Evolutionary conservation across 1,284 basidiomycete genomes (phyloP), one percentile per base, ranked within the genome.

Genomic region (Caloboletus firmus): DNA sequence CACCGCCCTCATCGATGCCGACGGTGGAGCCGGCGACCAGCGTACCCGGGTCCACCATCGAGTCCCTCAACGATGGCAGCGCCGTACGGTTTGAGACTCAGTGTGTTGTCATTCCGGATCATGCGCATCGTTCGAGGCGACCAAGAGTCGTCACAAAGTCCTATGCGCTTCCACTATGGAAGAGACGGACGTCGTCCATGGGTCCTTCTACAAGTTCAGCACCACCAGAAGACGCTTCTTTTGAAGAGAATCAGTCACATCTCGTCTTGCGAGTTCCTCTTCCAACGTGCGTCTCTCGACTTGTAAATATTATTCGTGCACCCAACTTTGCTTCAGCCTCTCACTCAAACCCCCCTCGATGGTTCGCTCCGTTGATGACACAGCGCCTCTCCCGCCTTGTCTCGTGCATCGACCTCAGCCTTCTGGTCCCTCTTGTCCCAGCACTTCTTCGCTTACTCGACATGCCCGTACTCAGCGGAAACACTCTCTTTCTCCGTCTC

Each of bases 61-160:
- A 59, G 9, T 45, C 54, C 26, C 18, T 59, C 49, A 62, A 59
- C 34, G 69, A 65, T 5, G 57, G 57, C 2, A 60, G 68, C 49
- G 67, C 76, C n/a, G 84, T 88, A 11, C 78, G 85, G 51, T 88
- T 88, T 69, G 80, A 87, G 72, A 73, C 76, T 47, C 77, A 82
- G 60, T 88, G 85, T 57, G 72, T 85, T 6, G 77, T 89, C 56
- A 88, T 89, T 52, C 87, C 86, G 15, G 80, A 84, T 55, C 65
- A 66, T 15, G 61, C 65, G 5, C 64, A 70, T 10, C 67, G 64
- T 54, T 70, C 75, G 6, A 76, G 77, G 55, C 68, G 76, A 36
- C 75, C 80, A 44, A 72, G 75, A 49, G 72, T 85, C 48, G 66
- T 82, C 59, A 81, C 79, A 22, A 85, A 79, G 60, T 82, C 82